Evolutionary conservation across 257 asterid genomes (phyloP).

Genomic region (Petunia secreta): DNA sequence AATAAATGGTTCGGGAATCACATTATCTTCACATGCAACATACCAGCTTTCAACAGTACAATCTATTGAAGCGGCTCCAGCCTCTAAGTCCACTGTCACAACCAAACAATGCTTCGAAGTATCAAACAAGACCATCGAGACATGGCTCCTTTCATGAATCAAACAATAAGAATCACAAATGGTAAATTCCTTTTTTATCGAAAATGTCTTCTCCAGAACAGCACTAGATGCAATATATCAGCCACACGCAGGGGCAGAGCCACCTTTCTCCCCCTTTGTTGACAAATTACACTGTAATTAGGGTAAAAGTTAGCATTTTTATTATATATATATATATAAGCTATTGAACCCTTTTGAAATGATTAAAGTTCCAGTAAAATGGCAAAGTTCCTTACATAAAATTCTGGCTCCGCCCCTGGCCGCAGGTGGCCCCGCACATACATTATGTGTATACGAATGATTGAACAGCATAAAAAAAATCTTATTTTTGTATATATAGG

Average conservation of each 20-base stretch:
- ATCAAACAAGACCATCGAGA: background rate
- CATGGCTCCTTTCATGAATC: background rate
- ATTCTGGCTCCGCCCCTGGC: no score
- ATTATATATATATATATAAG: no score
- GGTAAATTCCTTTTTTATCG: background rate
- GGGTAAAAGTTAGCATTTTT: no score
- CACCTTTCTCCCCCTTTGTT: no score
- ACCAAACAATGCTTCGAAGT: background rate
- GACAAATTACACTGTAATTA: no score
- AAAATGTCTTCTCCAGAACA: background rate
- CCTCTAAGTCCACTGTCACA: constrained; percentile 31
- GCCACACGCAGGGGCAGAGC: background rate
- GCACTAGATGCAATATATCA: background rate
- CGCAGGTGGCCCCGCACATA: no score
- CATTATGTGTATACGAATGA: no score
- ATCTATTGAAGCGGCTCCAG: constrained; percentile 17
- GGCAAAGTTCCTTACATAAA: no score
- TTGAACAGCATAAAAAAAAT: no score
- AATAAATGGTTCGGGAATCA: constrained; percentile 40
- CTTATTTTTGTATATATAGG: no score
- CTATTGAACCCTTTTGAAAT: no score
- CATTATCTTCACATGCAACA: constrained; percentile 31
- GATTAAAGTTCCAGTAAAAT: no score
- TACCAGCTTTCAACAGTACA: constrained; percentile 24
- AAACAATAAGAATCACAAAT: background rate